These are phyloP conservation scores for Stagonosporopsis rhizophila DNA, from an alignment of 2,329 filamentous ascomycete genomes.

Conservation along the genomic window DNA sequence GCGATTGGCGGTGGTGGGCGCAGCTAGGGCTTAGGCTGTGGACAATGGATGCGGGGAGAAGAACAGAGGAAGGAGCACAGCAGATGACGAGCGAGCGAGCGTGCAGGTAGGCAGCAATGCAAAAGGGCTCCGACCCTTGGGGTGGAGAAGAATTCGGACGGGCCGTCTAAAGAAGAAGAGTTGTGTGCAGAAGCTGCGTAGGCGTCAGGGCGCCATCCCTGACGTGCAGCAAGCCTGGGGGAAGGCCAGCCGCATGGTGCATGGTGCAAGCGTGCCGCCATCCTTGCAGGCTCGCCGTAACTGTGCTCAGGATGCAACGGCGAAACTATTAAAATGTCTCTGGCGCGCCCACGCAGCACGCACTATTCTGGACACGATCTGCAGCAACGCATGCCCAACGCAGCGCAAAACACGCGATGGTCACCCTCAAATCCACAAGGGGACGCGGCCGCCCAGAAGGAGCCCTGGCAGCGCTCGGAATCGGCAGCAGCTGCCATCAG, in stretches of 20 bases:
- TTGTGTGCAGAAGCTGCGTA: slow-evolving; percentile 8
- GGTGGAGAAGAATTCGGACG: slow-evolving; percentile 9
- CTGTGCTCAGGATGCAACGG: slow-evolving; percentile 10
- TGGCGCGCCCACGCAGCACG: slow-evolving; percentile 10
- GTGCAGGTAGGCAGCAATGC: slow-evolving; percentile 4
- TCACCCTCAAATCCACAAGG: slow-evolving; percentile 9
- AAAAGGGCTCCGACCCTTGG: slow-evolving; percentile 4
- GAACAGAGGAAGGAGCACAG: slow-evolving; percentile 12
- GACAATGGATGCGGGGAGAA: slow-evolving; percentile 12
- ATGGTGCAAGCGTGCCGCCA: slow-evolving; percentile 2
- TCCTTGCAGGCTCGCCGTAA: slow-evolving; percentile 7
- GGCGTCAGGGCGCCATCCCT: slow-evolving; percentile 3
- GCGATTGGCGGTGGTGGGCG: slow-evolving; percentile 10
- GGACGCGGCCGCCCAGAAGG: neutral
- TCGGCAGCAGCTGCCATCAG: slow-evolving; percentile 11
- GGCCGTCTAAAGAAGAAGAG: slow-evolving; percentile 1
- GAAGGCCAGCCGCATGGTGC: slow-evolving; percentile 9
- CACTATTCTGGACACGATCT: slow-evolving; percentile 18
- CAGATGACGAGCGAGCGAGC: slow-evolving; percentile 7
- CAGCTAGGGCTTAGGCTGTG: neutral
- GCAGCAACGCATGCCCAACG: slow-evolving; percentile 14
- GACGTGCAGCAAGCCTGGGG: slow-evolving; percentile 12
- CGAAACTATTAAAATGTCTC: slow-evolving; percentile 16
- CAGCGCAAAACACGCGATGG: slow-evolving; percentile 14
- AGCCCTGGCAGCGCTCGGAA: neutral